These are phyloP conservation scores for Collybia sp. DNA, from an alignment of 768 basidiomycete species.

Conservation along the genomic window DNA sequence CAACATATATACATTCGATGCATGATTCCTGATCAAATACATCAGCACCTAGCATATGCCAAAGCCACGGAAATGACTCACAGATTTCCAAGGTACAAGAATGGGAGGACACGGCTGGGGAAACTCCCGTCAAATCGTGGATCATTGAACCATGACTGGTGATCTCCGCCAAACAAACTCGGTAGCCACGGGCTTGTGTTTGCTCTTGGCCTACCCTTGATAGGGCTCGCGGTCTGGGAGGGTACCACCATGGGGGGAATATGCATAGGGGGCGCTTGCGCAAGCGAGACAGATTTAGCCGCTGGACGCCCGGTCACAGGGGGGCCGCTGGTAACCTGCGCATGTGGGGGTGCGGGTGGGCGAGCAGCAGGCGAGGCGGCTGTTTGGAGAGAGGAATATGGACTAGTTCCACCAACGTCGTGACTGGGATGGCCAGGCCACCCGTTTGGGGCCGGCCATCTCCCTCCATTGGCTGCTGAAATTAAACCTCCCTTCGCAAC, in stretches of 20 bases:
- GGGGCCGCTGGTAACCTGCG: constrained; percentile 15
- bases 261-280: constrained; percentile 19
- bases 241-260: constrained; percentile 22
- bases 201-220: constrained; percentile 59
- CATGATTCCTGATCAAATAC: constrained; percentile 67
- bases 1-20: constrained; percentile 92
- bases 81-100: constrained; percentile 93
- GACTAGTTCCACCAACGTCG: constrained; percentile 5
- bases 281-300: constrained; percentile 48
- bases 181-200: constrained; percentile 66
- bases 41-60: background rate
- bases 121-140: constrained; percentile 93
- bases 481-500: constrained; percentile 18
- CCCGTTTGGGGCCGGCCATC: constrained; percentile 4
- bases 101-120: constrained; percentile 88
- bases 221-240: constrained; percentile 6
- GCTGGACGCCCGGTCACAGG: constrained; percentile 24
- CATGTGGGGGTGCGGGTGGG: background rate
- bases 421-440: constrained; percentile 5
- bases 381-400: constrained; percentile 8
- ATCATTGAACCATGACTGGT: constrained; percentile 94
- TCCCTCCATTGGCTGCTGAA: constrained; percentile 22
- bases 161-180: constrained; percentile 56
- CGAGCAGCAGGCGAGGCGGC: constrained; percentile 5
- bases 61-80: constrained; percentile 39